Base-by-base conservation (phyloP, 1,284 basidiomycete genomes). In the Cutaneotrichosporon sp. region DNA sequence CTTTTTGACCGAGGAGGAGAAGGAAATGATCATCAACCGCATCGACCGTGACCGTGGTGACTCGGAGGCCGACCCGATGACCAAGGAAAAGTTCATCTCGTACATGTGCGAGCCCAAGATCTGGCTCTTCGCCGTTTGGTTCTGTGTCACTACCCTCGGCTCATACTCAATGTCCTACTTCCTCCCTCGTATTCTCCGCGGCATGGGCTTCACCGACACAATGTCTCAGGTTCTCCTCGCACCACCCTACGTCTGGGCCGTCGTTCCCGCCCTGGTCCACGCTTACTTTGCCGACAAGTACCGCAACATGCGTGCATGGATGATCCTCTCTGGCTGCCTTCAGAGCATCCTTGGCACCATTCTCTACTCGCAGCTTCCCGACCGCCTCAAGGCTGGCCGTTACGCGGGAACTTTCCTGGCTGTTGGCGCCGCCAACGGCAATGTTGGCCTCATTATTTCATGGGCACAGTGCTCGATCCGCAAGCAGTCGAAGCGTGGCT, bases 41-140 rank as follows among this genome's bases (percentile, higher is more conserved):
- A 80, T 84, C 63, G 69, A 83, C 60, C 67, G 70, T 36, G 83
- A 83, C 74, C 78, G 83, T 51, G 80, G 77, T 26, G 83, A 84
- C 69, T 71, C 81, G 26, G 72, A 70, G 22, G 73, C 73, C 34
- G 82, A 84, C 64, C 49, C 70, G 4, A 71, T 83, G 47, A 80
- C 81, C 22, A 63, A 62, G 65, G 34, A 49, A n/a, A 81, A 80
- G 66, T 61, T 78, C n/a, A 18, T 68, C 51, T 70, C 64, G 50
- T 80, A 83, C 69, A 56, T 76, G 18, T 16, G 30, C 11, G 81
- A 82, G 69, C 66, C 73, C 67, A 82, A 82, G 75, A 68, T 82
- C 26, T 83, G 82, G 82, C 66, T 72, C 3, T 83, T 79, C 62
- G 81, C 74, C 31, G 65, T 82, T 56, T 73, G 79, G 69, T 81